Conservation (phyloP, 73 alveolate genomes). For the Diophrys appendiculata region DNA sequence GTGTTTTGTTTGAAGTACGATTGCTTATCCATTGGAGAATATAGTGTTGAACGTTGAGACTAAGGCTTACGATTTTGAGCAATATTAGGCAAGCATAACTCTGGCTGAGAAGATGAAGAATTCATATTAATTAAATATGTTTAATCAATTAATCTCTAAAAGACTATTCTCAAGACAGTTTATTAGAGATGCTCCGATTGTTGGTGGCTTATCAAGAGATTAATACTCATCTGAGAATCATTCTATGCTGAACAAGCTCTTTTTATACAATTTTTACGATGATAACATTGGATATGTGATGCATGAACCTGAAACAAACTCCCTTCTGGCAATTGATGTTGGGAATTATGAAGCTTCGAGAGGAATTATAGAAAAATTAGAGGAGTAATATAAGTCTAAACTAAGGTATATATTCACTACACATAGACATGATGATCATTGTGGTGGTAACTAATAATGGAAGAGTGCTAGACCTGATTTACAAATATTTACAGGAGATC, state of each 20-base stretch:
- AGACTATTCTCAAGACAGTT: too few relatives aligned
- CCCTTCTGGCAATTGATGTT: slow-evolving; percentile 51
- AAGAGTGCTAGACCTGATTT: slow-evolving; percentile 41
- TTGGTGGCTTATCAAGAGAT: too few relatives aligned
- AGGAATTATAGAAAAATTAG: slow-evolving; percentile 35
- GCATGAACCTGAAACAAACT: slow-evolving; percentile 59
- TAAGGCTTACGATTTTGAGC: too few relatives aligned
- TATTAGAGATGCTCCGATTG: too few relatives aligned
- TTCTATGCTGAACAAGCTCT: slow-evolving; percentile 25
- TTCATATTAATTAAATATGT: too few relatives aligned
- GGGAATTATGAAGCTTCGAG: slow-evolving; percentile 43
- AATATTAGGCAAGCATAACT: too few relatives aligned
- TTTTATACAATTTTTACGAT: slow-evolving; percentile 3
- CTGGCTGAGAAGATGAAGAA: too few relatives aligned
- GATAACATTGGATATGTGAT: slow-evolving; percentile 60
- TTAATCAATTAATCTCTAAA: too few relatives aligned
- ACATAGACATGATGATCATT: slow-evolving; percentile 45
- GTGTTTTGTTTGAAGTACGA: too few relatives aligned
- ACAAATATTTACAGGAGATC: slow-evolving; percentile 39
- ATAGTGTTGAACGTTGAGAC: too few relatives aligned
- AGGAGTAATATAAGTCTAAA: slow-evolving; percentile 33
- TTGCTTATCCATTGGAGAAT: too few relatives aligned
- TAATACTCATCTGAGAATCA: too few relatives aligned
- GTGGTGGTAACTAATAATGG: slow-evolving; percentile 49
- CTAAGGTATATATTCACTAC: slow-evolving; percentile 49